Percentiles rank a stretch among this genome's conserved stretches.
These are phyloP conservation scores for Phytophthora boehmeriae DNA, from an alignment of 352 stramenopile species.

Conservation along the genomic window DNA sequence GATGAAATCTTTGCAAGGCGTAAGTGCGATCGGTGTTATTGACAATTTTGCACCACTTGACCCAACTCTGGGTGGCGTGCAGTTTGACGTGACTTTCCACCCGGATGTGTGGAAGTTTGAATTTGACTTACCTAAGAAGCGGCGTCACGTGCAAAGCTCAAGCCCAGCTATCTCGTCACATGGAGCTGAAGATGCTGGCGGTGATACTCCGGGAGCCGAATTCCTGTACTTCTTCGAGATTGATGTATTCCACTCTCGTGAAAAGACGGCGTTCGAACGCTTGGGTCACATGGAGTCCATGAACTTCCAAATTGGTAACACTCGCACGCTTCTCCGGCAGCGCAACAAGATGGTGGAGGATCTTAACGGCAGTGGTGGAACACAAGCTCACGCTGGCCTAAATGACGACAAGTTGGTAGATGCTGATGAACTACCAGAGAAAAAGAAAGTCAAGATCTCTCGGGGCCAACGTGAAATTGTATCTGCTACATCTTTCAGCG, in stretches of 20 bases:
- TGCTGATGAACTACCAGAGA: conserved; percentile 67
- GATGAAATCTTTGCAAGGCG: conserved; percentile 71
- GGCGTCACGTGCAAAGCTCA: conserved; percentile 60
- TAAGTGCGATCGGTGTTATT: conserved; percentile 72
- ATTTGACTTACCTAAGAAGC: conserved; percentile 88
- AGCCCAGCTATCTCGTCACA: conserved; percentile 27
- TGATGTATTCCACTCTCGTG: conserved; percentile 75
- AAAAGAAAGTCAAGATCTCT: conserved; percentile 78
- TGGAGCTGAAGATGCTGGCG: conserved; percentile 23
- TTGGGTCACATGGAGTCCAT: conserved; percentile 75
- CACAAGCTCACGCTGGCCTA: conserved; percentile 23
- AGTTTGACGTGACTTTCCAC: conserved; percentile 87
- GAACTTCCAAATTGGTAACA: conserved; percentile 89
- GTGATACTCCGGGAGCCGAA: conserved; percentile 53
- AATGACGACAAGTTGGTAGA: conserved; percentile 59
- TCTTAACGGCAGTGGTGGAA: conserved; percentile 35
- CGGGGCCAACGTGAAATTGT: conserved; percentile 42
- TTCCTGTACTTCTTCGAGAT: conserved; percentile 91
- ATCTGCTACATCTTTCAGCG: conserved; percentile 46
- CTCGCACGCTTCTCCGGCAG: conserved; percentile 80
- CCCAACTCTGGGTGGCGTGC: conserved; percentile 40
- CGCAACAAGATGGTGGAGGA: conserved; percentile 78
- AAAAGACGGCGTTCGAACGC: conserved; percentile 65
- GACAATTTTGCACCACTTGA: conserved; percentile 55
- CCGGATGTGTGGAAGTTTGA: conserved; percentile 92